These are phyloP conservation scores for Guadua angustifolia DNA, from an alignment of 176 grass and related monocot genomes.

Conservation along the genomic window DNA sequence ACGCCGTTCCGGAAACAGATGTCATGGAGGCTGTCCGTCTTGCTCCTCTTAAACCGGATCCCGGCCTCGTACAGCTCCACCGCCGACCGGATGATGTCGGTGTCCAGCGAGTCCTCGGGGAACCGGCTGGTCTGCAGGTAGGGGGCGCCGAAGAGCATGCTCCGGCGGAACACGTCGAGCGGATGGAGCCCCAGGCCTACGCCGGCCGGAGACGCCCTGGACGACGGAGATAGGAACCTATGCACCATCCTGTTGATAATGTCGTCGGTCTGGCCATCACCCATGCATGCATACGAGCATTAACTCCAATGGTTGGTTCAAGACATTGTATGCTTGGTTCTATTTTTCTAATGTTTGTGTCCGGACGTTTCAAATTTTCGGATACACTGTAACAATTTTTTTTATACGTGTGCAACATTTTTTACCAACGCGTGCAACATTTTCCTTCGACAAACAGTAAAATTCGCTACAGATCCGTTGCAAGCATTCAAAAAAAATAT, in stretches of 20 bases:
- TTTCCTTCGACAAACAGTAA: no score
- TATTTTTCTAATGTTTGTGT: no score
- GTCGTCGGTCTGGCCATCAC: constrained; percentile 39
- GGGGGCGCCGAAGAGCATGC: constrained; percentile 43
- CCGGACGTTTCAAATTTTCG: no score
- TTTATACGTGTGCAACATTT: no score
- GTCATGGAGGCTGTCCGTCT: constrained; percentile 55
- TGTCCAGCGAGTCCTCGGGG: not conserved
- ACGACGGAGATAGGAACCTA: constrained; percentile 34
- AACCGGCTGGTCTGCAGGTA: not conserved
- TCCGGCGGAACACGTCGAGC: constrained; percentile 60
- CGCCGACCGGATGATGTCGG: constrained; percentile 69
- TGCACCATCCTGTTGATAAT: constrained; percentile 70
- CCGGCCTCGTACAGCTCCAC: constrained; percentile 84
- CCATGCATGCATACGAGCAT: not conserved
- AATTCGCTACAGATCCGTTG: no score
- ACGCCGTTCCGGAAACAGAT: constrained; percentile 61
- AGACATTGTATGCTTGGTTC: not conserved
- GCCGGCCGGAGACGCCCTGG: not conserved
- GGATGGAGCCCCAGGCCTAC: constrained; percentile 48
- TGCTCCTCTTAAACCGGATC: constrained; percentile 62
- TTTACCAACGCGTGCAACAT: no score
- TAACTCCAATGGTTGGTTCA: constrained; percentile 7
- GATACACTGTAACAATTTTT: no score
- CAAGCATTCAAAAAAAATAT: no score